These are phyloP conservation scores for Colletotrichum camelliae DNA, from an alignment of 2,329 filamentous ascomycete species.

Conservation along the genomic window DNA sequence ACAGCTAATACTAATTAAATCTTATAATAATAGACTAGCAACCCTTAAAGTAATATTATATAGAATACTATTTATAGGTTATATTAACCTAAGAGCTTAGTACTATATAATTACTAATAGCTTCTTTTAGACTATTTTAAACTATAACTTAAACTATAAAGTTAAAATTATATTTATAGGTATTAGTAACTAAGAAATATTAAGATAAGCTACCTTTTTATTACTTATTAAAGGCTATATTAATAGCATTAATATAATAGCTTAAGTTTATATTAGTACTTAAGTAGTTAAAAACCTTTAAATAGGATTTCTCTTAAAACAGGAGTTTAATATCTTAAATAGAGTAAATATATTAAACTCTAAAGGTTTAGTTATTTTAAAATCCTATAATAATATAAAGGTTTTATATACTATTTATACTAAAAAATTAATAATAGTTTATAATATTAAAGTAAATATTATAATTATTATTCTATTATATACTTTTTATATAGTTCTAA, in stretches of 20 bases:
- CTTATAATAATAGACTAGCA: no score
- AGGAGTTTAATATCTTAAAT: neutral
- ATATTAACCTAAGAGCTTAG: neutral
- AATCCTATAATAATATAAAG: neutral
- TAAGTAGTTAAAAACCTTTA: neutral
- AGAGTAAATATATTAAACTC: neutral
- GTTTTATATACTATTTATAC: neutral
- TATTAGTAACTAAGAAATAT: neutral
- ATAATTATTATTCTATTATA: no score
- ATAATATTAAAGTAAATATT: no score
- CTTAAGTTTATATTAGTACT: neutral
- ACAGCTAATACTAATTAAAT: no score
- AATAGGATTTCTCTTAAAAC: neutral
- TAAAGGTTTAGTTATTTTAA: neutral
- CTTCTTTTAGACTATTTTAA: accelerated
- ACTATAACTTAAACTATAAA: neutral
- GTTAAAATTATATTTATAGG: neutral
- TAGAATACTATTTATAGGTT: neutral
- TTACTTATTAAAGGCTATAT: neutral
- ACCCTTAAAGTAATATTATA: neutral
- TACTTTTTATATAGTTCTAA: no score
- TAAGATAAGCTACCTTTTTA: accelerated
- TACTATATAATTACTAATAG: neutral
- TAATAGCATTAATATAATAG: neutral
- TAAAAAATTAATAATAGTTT: no score